Evolutionary conservation across 305 asterid species (phyloP).

Genomic region (Coffea humblotiana): DNA sequence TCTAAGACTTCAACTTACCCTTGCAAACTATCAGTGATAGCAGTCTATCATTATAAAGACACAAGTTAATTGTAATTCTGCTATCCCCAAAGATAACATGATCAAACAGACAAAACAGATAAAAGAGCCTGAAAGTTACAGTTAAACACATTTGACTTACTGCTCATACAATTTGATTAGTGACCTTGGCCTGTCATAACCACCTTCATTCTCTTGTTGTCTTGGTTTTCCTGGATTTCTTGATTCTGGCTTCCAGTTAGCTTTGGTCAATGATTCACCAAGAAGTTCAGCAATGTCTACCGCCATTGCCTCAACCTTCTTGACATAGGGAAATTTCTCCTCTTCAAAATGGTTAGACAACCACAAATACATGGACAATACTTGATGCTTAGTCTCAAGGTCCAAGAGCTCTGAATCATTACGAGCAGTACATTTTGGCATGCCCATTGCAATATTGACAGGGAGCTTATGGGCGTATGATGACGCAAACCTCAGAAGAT

Average conservation of each 20-base stretch:
- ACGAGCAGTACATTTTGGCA: conserved; percentile 71
- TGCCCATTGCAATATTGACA: conserved; percentile 84
- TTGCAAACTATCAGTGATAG: background rate
- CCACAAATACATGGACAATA: conserved; percentile 90
- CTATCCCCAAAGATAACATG: background rate
- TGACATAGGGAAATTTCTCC: conserved; percentile 69
- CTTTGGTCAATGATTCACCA: conserved; percentile 78
- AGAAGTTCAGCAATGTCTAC: conserved; percentile 71
- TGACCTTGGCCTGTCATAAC: conserved; percentile 65
- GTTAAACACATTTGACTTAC: conserved; percentile 33
- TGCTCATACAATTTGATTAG: conserved; percentile 41
- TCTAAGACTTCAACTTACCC: background rate
- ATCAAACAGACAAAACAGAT: background rate
- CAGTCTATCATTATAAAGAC: background rate
- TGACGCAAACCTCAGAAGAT: conserved; percentile 78
- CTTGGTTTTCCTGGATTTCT: conserved; percentile 52
- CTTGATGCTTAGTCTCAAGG: conserved; percentile 93
- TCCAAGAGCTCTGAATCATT: conserved; percentile 91
- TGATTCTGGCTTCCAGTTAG: conserved; percentile 82
- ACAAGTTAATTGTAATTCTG: background rate
- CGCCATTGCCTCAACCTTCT: conserved; percentile 87
- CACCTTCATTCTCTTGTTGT: conserved; percentile 45
- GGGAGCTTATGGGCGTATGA: conserved; percentile 68
- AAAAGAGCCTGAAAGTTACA: conserved; percentile 2
- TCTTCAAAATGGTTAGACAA: conserved; percentile 77